A percentile compares a stretch with the other conserved stretches of the same genome.
phyloP scores from a whole-genome alignment of 2,329 filamentous ascomycete genomes.

The Neophaeococcomyces mojaviensis region DNA sequence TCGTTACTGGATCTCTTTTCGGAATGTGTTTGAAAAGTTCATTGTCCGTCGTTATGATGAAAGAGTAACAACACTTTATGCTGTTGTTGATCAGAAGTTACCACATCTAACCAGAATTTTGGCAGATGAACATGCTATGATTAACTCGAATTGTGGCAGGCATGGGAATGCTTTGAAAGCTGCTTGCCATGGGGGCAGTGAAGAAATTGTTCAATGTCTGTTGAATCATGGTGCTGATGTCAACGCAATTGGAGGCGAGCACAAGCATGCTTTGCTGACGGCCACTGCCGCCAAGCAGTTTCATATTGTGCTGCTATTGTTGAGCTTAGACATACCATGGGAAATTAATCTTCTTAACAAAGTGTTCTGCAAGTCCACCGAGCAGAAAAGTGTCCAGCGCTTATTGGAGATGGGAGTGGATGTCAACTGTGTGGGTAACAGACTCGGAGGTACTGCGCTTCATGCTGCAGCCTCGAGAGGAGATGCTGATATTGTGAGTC shows the following conservation, averaged over 20 bases:
- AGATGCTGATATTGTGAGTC: not conserved
- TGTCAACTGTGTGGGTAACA: not conserved
- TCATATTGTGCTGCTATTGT: not conserved
- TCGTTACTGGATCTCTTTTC: not conserved
- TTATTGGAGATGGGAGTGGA: not conserved
- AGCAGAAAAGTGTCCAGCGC: not conserved
- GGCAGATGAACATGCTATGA: too few species aligned
- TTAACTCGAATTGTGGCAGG: not conserved
- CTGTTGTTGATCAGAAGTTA: not conserved
- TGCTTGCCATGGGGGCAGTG: not conserved
- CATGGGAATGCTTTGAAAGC: constrained; percentile 7
- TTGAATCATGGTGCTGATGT: not conserved
- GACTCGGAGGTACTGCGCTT: not conserved
- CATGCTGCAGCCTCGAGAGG: not conserved
- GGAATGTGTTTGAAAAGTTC: not conserved
- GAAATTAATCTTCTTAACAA: not conserved
- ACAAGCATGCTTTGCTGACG: not conserved
- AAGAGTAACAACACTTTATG: not conserved
- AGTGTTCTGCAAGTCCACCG: not conserved
- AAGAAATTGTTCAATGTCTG: not conserved
- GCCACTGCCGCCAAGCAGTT: not conserved
- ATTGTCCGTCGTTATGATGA: not conserved
- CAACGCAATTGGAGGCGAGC: not conserved
- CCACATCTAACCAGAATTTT: not conserved
- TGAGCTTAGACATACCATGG: not conserved